Evolutionary conservation across 495 filamentous ascomycete species (phyloP).

Genomic region (Tuber umbilicatum): DNA sequence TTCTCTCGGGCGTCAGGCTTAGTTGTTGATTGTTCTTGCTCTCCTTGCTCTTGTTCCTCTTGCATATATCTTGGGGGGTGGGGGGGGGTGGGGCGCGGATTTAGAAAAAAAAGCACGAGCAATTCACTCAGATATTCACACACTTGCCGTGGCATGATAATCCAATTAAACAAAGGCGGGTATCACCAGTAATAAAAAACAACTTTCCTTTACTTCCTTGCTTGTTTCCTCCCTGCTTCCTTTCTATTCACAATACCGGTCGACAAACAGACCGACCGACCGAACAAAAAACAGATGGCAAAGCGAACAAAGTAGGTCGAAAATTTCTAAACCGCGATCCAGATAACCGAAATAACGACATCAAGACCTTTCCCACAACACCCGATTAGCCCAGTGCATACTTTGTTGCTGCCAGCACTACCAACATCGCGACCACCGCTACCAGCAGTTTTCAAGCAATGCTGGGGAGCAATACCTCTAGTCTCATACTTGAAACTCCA

Average conservation of each 20-base stretch:
- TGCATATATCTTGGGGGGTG: no score
- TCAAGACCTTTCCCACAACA: conserved; percentile 63
- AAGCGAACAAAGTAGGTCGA: neutral
- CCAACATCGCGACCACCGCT: neutral
- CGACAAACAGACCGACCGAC: neutral
- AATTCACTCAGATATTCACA: neutral
- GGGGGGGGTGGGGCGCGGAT: no score
- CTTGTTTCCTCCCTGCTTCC: neutral
- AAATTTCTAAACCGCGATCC: conserved; percentile 58
- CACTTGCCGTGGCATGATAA: neutral
- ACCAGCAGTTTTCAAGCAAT: neutral
- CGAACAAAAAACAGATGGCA: neutral
- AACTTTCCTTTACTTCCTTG: neutral
- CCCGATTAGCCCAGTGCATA: neutral
- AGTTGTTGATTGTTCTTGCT: no score
- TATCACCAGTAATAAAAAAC: neutral
- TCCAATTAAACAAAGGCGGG: neutral
- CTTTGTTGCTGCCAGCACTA: neutral
- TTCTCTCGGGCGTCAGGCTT: no score
- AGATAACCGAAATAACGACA: conserved; percentile 83
- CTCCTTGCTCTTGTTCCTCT: no score
- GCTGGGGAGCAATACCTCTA: conserved; percentile 21
- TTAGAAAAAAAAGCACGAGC: neutral
- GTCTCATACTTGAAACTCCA: conserved; percentile 90
- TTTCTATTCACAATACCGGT: neutral